These are phyloP conservation scores for Tolypocladium inflatum DNA, from an alignment of 2,329 filamentous ascomycete species.

Conservation along the genomic window DNA sequence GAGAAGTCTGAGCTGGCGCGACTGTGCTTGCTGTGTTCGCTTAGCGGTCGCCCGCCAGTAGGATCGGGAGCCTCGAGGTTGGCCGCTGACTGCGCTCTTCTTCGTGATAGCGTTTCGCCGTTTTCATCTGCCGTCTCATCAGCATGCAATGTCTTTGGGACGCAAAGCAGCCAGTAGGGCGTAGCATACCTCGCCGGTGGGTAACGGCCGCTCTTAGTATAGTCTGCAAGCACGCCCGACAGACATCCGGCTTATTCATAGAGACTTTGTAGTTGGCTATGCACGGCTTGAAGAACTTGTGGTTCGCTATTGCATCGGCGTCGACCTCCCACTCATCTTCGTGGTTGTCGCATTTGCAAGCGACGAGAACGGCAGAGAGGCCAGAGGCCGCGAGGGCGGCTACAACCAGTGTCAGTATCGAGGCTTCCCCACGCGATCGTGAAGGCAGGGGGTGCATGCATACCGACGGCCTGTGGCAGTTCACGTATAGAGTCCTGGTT, in stretches of 20 bases:
- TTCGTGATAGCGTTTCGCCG: constrained; percentile 35
- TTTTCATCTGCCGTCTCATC: constrained; percentile 23
- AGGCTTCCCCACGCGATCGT: not conserved
- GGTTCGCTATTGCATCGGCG: constrained; percentile 50
- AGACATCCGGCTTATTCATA: constrained; percentile 57
- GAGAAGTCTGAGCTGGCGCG: constrained; percentile 65
- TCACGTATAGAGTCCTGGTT: constrained; percentile 65
- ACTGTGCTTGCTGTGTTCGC: constrained; percentile 56
- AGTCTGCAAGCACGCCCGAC: constrained; percentile 65
- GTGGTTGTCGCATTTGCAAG: constrained; percentile 81
- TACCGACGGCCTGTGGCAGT: constrained; percentile 70
- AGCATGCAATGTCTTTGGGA: not conserved
- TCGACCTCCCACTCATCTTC: constrained; percentile 63
- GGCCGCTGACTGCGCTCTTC: constrained; percentile 51
- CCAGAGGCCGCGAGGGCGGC: constrained; percentile 64
- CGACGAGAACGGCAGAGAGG: constrained; percentile 71
- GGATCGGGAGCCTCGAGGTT: constrained; percentile 49
- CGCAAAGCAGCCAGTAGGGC: not conserved
- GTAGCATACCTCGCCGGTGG: constrained; percentile 55
- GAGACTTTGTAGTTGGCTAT: constrained; percentile 69
- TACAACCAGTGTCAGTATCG: constrained; percentile 23
- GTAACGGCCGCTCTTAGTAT: constrained; percentile 65
- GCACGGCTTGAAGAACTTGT: constrained; percentile 57
- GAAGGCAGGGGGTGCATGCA: constrained; percentile 6
- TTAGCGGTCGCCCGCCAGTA: constrained; percentile 41